These are phyloP conservation scores for Afroboletus lepidellus DNA, from an alignment of 1,284 basidiomycete species.

Conservation along the genomic window DNA sequence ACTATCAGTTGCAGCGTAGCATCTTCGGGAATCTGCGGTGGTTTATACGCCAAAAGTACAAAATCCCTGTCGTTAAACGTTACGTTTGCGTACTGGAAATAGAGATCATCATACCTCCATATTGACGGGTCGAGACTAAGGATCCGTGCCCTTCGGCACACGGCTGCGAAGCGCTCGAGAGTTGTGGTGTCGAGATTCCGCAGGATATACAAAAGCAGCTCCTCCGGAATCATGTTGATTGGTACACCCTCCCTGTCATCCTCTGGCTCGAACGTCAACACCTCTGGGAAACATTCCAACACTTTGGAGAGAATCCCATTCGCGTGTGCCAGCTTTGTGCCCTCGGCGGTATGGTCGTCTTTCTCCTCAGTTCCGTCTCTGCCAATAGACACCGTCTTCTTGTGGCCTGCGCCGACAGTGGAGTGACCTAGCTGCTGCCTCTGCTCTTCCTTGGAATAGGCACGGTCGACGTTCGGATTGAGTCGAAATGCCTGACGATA, in stretches of 20 bases:
- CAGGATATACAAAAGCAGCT: constrained; percentile 72
- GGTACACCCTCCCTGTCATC: constrained; percentile 59
- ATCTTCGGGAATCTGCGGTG: constrained; percentile 63
- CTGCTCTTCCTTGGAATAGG: constrained; percentile 57
- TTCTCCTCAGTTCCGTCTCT: constrained; percentile 19
- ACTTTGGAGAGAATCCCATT: constrained; percentile 48
- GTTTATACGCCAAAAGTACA: constrained; percentile 60
- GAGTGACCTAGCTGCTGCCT: constrained; percentile 29
- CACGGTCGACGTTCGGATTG: constrained; percentile 66
- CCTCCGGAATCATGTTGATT: constrained; percentile 67
- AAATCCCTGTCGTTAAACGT: constrained; percentile 43
- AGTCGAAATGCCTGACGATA: constrained; percentile 80
- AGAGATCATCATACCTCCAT: constrained; percentile 66
- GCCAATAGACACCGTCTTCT: constrained; percentile 13
- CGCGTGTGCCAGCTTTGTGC: constrained; percentile 12
- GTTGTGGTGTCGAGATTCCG: constrained; percentile 57
- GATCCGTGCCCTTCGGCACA: constrained; percentile 71
- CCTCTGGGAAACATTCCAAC: constrained; percentile 46
- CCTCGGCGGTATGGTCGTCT: constrained; percentile 9
- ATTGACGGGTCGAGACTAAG: constrained; percentile 64
- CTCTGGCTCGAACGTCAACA: constrained; percentile 65
- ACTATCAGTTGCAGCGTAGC: constrained; percentile 49
- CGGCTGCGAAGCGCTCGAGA: constrained; percentile 75
- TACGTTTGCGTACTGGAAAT: constrained; percentile 2
- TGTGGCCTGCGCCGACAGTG: constrained; percentile 13